phyloP scores from a whole-genome alignment of 2,329 filamentous ascomycete genomes.

The Rhynchosporium secalis region DNA sequence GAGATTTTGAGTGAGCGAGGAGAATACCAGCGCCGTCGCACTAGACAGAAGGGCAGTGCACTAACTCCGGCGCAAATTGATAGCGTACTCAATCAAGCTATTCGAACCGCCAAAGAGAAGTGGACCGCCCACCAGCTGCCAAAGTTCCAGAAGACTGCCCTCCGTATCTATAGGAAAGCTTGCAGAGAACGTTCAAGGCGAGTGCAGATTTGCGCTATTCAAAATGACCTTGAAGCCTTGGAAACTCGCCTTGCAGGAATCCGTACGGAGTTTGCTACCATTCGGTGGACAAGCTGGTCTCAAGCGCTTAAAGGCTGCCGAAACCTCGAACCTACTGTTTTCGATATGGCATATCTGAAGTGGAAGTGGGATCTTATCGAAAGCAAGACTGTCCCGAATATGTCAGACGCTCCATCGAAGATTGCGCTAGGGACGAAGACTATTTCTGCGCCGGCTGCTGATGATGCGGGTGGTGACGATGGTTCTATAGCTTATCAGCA shows the following conservation, averaged over 20 bases:
- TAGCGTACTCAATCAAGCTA: slow-evolving; percentile 53
- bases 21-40: slow-evolving; percentile 40
- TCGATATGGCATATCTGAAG: slow-evolving; percentile 54
- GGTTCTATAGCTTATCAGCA: slow-evolving; percentile 42
- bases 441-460: slow-evolving; percentile 9
- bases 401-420: slow-evolving; percentile 18
- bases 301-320: slow-evolving; percentile 57
- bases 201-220: slow-evolving; percentile 47
- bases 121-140: slow-evolving; percentile 64
- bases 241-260: slow-evolving; percentile 56
- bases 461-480: slow-evolving; percentile 40
- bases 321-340: slow-evolving; percentile 64
- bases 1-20: slow-evolving; percentile 60
- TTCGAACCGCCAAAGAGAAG: slow-evolving; percentile 49
- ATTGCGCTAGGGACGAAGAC: slow-evolving; percentile 16
- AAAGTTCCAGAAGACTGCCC: slow-evolving; percentile 56
- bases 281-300: slow-evolving; percentile 52
- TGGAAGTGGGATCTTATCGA: slow-evolving; percentile 53
- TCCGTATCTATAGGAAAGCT: slow-evolving; percentile 60
- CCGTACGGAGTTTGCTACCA: slow-evolving; percentile 51
- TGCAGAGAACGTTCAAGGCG: slow-evolving; percentile 45
- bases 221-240: slow-evolving; percentile 46
- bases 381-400: slow-evolving; percentile 46
- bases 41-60: slow-evolving; percentile 23
- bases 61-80: slow-evolving; percentile 51